Percentiles rank a stretch among this genome's conserved stretches.
Conservation (phyloP, 1,284 basidiomycete species). For the Exobasidium cylindrosporum region DNA sequence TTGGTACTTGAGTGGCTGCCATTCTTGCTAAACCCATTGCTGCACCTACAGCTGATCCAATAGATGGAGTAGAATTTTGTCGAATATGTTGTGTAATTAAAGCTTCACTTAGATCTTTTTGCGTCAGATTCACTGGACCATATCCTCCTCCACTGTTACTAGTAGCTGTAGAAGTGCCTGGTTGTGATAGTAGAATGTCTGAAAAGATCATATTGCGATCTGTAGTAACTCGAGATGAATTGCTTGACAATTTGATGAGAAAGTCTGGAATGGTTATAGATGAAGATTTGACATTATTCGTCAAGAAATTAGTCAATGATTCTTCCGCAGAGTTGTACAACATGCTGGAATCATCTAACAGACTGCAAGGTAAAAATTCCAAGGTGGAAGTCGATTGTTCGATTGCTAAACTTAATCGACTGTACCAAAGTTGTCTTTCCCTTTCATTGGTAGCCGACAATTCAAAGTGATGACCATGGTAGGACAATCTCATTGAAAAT, state of each 20-base stretch:
- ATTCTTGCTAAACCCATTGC: slow-evolving; percentile 35
- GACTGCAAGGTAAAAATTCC: slow-evolving; percentile 25
- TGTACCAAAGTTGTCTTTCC: slow-evolving; percentile 44
- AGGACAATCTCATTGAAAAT: slow-evolving; percentile 42
- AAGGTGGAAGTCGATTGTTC: neutral
- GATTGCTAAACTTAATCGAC: slow-evolving; percentile 33
- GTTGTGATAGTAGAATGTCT: slow-evolving; percentile 22
- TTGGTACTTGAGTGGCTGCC: slow-evolving; percentile 2
- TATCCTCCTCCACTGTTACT: slow-evolving; percentile 5
- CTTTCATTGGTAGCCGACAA: slow-evolving; percentile 43
- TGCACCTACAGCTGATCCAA: slow-evolving; percentile 40
- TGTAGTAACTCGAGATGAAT: slow-evolving; percentile 39
- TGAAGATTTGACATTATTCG: slow-evolving; percentile 28
- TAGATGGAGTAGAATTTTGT: slow-evolving; percentile 23
- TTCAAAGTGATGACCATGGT: slow-evolving; percentile 50
- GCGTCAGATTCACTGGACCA: neutral
- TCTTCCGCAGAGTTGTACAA: slow-evolving; percentile 16
- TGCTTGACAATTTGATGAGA: slow-evolving; percentile 31
- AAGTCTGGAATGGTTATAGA: slow-evolving; percentile 34
- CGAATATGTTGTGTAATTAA: slow-evolving; percentile 26
- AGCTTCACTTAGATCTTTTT: slow-evolving; percentile 16
- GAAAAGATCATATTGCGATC: slow-evolving; percentile 52
- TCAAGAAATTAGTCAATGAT: slow-evolving; percentile 37
- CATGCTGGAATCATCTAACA: slow-evolving; percentile 14
- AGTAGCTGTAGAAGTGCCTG: slow-evolving; percentile 7